Evolutionary conservation across 2,329 filamentous ascomycete species (phyloP), one percentile per base, ranked within the genome.

Genomic region (Cladorrhinum sp.): DNA sequence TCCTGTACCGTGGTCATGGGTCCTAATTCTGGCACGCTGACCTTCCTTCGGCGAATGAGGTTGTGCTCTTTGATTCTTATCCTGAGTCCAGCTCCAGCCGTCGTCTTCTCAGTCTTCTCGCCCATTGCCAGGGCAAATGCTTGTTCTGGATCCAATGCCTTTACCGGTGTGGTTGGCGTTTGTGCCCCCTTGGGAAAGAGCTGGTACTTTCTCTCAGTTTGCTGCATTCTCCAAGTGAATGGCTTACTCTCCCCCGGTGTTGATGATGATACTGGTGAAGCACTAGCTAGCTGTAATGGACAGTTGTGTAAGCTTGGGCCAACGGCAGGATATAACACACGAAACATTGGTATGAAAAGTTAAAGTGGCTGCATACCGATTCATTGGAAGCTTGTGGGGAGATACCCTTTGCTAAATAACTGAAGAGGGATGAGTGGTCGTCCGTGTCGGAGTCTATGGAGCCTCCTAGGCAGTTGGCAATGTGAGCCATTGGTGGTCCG

Each of bases 1-100:
- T 89, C 86, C 64, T 88, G 85, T 13, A 89, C 86, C 1, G 86
- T 88, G 4, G 85, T 87, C 85, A 88, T 87, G 32, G 84, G 85
- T 1, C 84, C 86, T 53, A 88, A 72, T 63, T 89, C 87, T 9
- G 85, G 82, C 13, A 87, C 81, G 72, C 83, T 88, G 66, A 84
- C 76, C 69, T 89, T 89, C 64, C 85, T 81, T 67, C 86, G 79
- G 63, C 85, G 78, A 54, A 74, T 78, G 60, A 85, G 73, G 65
- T 79, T 83, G 68, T 83, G 80, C 66, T 86, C 83, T 70, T 84
- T 86, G 68, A 84, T 77, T 59, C 82, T 80, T 61, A 82, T 75
- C 61, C 81, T 79, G 55, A 85, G 72, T 41, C 77, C 76, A 61
- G 68, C 73, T 36, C 72, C 73, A 29, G 75, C 65, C 55, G 73